Base-by-base conservation (phyloP, 2,329 filamentous ascomycete genomes). In the Beauveria scarabaeidicola region DNA sequence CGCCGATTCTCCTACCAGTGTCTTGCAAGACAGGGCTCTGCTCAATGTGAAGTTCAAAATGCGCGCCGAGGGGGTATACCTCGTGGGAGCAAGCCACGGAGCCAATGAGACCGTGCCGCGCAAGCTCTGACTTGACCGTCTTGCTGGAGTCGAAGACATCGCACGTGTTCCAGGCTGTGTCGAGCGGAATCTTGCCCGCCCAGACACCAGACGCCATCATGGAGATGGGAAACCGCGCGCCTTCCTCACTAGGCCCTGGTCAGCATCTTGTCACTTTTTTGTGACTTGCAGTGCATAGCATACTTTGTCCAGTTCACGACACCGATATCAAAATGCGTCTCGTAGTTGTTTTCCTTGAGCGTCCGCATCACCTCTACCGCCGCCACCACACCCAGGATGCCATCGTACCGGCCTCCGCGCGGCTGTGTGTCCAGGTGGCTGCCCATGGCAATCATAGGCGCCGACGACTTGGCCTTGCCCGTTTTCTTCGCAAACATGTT, bases 1-100 rank as follows among this genome's bases (percentile, higher is more conserved):
- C 69, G 9, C 70, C 70, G 44, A 73, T 67, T 43, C 64, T 67
- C 36, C 61, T 66, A 0, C 62, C 61, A 1, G 62, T 60, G 8
- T 63, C 61, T 54, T 92, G 85, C 1, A 95, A 78, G 38, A 90
- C 82, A 0, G 89, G 89, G 0, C 89, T 89, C 69, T 95, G 91
- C 69, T 95, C 90, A 57, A 93, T 93, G 68, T 94, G 90, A 10
- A 94, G 78, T 70, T 93, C 89, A 66, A 93, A 92, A 70, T 93
- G 89, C 1, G 88, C 89, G 1, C 82, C 85, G 73, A 91, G 83
- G 0, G 87, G 86, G n/a, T 65, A 56, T 7, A 36, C 52, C 3
- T 44, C 29, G 46, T 62, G 50, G 17, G 64, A 63, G 32, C 61
- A 63, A 1, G 61, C 62, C 3, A 61, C 54, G 0, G 77, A 72